Base-by-base conservation (phyloP, 2,329 filamentous ascomycete genomes). In the Cercospora sp. region DNA sequence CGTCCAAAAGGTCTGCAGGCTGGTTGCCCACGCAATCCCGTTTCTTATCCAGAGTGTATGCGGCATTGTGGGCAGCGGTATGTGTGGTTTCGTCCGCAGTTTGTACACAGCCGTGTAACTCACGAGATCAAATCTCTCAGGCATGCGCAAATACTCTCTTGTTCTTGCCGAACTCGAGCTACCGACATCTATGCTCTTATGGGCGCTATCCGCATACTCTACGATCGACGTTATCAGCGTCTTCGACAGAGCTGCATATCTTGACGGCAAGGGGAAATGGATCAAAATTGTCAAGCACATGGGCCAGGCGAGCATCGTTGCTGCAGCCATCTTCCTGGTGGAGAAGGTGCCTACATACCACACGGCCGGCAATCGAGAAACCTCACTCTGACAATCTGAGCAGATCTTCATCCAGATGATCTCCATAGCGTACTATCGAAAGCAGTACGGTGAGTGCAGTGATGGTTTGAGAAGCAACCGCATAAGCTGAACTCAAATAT, bases 381-480 rank as follows among this genome's bases (percentile, higher is more conserved):
- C n/a, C 43, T 18, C 18, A 12, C n/a, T 9, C 43, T 49, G 18
- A 49, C 43, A 49, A 49, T 21, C 18, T 21, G 43, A 49, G 43
- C 43, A 49, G 43, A 21, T 49, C n/a, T 82, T 91, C 64, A 86
- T 92, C 26, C 90, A 91, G 78, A 81, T 91, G 43, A 90, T 92
- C 74, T 89, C 88, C 73, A 87, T 92, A 74, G 87, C 87, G 26
- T 92, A 92, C 77, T 90, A 92, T 76, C 88, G 90, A 74, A 85
- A 89, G 63, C 91, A 90, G 37, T 91, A 91, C 77, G 86, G 64
- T 66, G 30, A 51, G 66, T 53, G 43, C 8, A 45, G 6, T 49
- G 2, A 49, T 49, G n/a, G 2, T 49, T 49, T 12, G n/a, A 18
- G 10, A 49, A 10, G 10, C 3, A 10, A 21, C 13, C 12, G 74